These are phyloP conservation scores for Trichophyton mentagrophytes DNA, from an alignment of 2,329 filamentous ascomycete genomes.

Conservation along the genomic window DNA sequence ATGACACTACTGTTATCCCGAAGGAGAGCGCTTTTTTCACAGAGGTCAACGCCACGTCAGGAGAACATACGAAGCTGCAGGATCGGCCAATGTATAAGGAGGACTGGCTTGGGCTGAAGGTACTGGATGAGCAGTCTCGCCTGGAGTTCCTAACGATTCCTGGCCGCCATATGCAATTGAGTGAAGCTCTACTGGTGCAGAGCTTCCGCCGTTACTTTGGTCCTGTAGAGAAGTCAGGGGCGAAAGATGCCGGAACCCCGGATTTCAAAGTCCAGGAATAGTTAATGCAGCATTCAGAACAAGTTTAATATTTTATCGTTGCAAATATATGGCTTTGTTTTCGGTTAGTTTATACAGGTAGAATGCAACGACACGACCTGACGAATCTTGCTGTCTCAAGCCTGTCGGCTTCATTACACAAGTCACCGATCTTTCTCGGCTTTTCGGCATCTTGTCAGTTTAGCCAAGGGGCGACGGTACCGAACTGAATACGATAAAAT, in stretches of 20 bases:
- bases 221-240: conserved; percentile 1
- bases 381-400: too few species aligned
- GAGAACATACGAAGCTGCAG: conserved; percentile 51
- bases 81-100: conserved; percentile 66
- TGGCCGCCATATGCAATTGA: conserved; percentile 74
- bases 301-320: neutral
- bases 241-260: neutral
- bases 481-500: too few species aligned
- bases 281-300: neutral
- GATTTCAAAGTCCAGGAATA: neutral
- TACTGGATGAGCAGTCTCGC: conserved; percentile 64
- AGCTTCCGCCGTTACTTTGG: conserved; percentile 46
- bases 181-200: conserved; percentile 50
- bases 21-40: conserved; percentile 87
- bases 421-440: too few species aligned
- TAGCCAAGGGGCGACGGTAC: too few species aligned
- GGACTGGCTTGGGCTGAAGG: conserved; percentile 82
- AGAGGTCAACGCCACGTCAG: conserved; percentile 59
- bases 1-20: conserved; percentile 75
- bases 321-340: too few species aligned
- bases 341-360: too few species aligned
- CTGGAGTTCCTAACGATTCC: conserved; percentile 60
- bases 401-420: too few species aligned
- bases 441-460: too few species aligned
- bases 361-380: too few species aligned